Evolutionary conservation across 208 protist genomes (phyloP), one percentile per base, ranked within the genome.

Genomic region (Acanthamoeba lugdunensis): DNA sequence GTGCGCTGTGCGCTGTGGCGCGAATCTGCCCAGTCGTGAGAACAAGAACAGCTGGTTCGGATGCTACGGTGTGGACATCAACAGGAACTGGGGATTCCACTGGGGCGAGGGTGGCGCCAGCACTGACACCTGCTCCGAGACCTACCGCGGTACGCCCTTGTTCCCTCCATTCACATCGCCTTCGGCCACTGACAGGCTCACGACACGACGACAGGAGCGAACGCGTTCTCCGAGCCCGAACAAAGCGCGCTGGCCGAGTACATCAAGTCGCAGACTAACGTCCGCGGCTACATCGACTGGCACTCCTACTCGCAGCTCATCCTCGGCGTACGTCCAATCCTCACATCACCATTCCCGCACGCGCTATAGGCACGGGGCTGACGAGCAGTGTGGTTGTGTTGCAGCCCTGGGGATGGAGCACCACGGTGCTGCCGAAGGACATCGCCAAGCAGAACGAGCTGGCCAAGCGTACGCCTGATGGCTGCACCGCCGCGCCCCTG

Each of bases 71-170:
- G 93, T 95, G 16, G 95, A 96, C 52, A 18, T 94, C 67, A 96
- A 96, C 92, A 18, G 95, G 6, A 96, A 96, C 93, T 96, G 89
- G 77, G 90, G 56, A 61, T 45, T 71, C 87, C 73, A 96, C 69
- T 96, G 95, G 95, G 71, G 61, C 25, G n/a, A 65, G 30, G 95
- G 95, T 45, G 90, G 94, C 33, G 93, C 82, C 21, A 82, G 73
- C 45, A 52, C 18, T 13, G 73, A 82, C 21, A 82, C 37, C 30
- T 82, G 73, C 73, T n/a, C 18, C 37, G 95, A 96, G 33, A 96
- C 95, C 23, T 96, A 95, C 41, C 28, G 73, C 28, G 73, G 73
- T 82, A n/a, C 37, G 25, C 11, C 4, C 65, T 73, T 73, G 16
- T 37, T 71, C 28, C 65, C 65, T 28, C 65, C 65, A 21, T 73